A percentile compares a stretch with the other conserved stretches of the same genome.
phyloP scores from a whole-genome alignment of 345 rosid genomes.

The Citrus trifoliata region DNA sequence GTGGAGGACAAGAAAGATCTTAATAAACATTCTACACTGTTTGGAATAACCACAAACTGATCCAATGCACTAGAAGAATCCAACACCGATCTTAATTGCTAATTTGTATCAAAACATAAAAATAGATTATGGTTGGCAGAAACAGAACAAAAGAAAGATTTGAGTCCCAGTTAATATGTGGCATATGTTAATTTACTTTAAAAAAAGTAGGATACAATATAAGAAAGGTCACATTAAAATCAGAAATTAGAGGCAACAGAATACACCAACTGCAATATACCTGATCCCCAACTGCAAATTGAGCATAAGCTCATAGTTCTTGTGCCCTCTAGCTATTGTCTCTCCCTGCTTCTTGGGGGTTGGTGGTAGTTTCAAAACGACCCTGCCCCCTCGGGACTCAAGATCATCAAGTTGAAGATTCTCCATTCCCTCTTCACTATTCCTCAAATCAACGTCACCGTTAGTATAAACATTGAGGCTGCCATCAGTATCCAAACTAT shows the following conservation, averaged over 20 bases:
- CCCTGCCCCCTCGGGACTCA: conserved; percentile 26
- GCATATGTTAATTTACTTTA: neutral
- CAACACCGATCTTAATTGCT: neutral
- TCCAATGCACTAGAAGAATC: neutral
- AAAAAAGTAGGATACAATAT: neutral
- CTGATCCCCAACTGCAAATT: conserved; percentile 97
- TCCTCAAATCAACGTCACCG: conserved; percentile 35
- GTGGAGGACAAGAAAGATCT: neutral
- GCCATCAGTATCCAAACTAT: conserved; percentile 27
- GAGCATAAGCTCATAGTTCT: conserved; percentile 97
- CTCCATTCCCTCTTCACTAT: conserved; percentile 41
- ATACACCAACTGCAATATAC: conserved; percentile 28
- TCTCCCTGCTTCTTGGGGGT: conserved; percentile 68
- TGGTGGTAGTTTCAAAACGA: conserved; percentile 47
- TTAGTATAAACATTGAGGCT: conserved; percentile 17
- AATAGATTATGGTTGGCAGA: neutral
- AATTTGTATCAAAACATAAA: neutral
- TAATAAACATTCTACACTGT: neutral
- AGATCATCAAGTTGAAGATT: conserved; percentile 42
- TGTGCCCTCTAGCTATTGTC: conserved; percentile 89
- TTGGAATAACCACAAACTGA: neutral
- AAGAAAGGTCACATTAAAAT: neutral
- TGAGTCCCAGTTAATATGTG: neutral
- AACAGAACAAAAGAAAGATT: neutral
- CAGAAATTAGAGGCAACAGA: neutral